Base-by-base conservation (phyloP, 2,329 filamentous ascomycete species). In the Trichoderma sp. region DNA sequence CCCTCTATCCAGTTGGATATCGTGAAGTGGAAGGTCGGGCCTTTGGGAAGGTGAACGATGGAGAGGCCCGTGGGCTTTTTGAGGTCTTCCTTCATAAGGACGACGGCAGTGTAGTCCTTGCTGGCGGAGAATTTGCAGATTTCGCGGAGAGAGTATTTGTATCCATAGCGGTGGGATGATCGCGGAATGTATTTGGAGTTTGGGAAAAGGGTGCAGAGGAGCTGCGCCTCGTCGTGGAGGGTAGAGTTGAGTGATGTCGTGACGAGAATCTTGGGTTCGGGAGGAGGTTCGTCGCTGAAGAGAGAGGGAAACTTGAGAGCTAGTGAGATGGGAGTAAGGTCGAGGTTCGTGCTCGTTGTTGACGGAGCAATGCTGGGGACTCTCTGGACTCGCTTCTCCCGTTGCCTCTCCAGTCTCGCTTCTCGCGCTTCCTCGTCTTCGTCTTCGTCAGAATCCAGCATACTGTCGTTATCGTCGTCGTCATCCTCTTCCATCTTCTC, bases 81-180 rank as follows among this genome's bases (percentile, higher is more conserved):
- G 72, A 89, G 87, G 76, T 97, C 93, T 79, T 99, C 94, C 75
- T 93, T 92, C 17, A 97, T 82, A 17, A 99, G 87, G 2, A 97
- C 82, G 3, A 99, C 84, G 27, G 93, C 87, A 0, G 93, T 97
- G 80, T 92, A 98, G 48, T 90, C 88, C 54, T 93, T 86, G 74
- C 94, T 93, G 15, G 87, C 79, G 39, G 94, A 94, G 76, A 94
- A 98, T 71, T 89, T 87, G 74, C 91, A 88, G 72, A 99, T 98
- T 78, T 99, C 95, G 59, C 92, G 87, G 27, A 99, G 86, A 27
- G 91, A 94, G 82, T 97, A 98, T 77, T 97, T 96, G 84, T 97
- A 89, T 9, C 89, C 88, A 78, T 94, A 93, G 63, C 89, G 89
- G 78, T 97, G 93, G 12, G 89, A 88, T 8, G 92, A 93, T 68